Percentiles rank a stretch among this genome's conserved stretches.
Evolutionary conservation across 345 rosid species (phyloP).

Genomic region (Sonneratia alba): DNA sequence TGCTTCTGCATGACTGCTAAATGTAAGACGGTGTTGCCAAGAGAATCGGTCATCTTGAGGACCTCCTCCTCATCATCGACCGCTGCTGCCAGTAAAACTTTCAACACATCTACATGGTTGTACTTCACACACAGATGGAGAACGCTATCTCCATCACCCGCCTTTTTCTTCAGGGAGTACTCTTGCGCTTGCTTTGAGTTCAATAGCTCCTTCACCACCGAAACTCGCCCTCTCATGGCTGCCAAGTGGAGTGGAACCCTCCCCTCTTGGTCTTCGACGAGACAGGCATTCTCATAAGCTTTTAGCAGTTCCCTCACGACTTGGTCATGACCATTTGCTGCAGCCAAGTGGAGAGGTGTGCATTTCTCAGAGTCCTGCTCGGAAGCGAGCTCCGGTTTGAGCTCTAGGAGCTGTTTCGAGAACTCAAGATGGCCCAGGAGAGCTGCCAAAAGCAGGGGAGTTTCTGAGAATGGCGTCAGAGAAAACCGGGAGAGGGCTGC

Average conservation of each 20-base stretch:
- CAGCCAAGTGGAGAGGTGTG: slow-evolving; percentile 4
- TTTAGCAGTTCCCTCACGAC: not conserved
- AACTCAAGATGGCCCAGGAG: not conserved
- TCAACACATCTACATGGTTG: not conserved
- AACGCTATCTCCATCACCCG: not conserved
- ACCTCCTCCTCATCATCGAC: not conserved
- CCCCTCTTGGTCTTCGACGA: slow-evolving; percentile 1
- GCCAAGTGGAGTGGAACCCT: slow-evolving; percentile 8
- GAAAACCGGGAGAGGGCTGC: not conserved
- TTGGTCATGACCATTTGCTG: not conserved
- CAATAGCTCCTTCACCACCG: not conserved
- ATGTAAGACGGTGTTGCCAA: not conserved
- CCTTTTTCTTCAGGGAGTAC: rapidly evolving
- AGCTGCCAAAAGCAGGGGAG: not conserved
- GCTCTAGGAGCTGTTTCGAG: not conserved
- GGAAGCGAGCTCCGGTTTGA: not conserved
- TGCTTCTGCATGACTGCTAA: slow-evolving; percentile 1
- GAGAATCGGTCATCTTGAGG: not conserved
- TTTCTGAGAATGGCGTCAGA: not conserved
- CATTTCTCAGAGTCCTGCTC: slow-evolving; percentile 1
- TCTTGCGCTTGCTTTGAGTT: not conserved
- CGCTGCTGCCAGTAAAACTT: not conserved
- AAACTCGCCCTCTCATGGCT: not conserved
- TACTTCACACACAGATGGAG: slow-evolving; percentile 9
- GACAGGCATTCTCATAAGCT: not conserved